Conservation (phyloP, 768 basidiomycete species). For the Rhodotorula taiwanensis region DNA sequence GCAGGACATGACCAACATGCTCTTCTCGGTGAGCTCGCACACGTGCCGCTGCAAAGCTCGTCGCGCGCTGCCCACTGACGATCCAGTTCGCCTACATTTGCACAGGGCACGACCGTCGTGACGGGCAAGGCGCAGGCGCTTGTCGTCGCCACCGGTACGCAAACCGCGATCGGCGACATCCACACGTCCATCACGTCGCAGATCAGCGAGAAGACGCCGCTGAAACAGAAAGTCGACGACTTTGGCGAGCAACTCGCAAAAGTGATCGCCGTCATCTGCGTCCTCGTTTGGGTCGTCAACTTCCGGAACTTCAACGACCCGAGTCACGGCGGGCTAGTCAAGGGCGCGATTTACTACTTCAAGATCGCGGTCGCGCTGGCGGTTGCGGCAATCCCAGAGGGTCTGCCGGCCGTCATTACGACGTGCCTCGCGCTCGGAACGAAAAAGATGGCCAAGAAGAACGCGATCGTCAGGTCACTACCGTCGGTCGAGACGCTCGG, state of each 20-base stretch:
- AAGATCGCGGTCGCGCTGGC: slow-evolving; percentile 98
- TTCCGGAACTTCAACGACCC: slow-evolving; percentile 94
- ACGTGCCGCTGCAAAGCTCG: slow-evolving; percentile 8
- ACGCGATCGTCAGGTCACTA: slow-evolving; percentile 91
- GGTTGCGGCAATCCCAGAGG: slow-evolving; percentile 98
- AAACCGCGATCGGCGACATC: slow-evolving; percentile 92
- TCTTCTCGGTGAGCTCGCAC: slow-evolving; percentile 85
- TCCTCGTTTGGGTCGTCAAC: slow-evolving; percentile 97
- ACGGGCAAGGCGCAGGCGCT: slow-evolving; percentile 83
- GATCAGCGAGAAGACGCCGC: slow-evolving; percentile 89
- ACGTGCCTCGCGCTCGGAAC: slow-evolving; percentile 93
- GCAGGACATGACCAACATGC: slow-evolving; percentile 95
- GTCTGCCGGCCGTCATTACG: slow-evolving; percentile 95
- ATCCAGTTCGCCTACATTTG: too few species aligned
- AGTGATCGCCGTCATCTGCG: slow-evolving; percentile 92
- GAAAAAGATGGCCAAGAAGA: slow-evolving; percentile 98
- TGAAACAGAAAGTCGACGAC: slow-evolving; percentile 95
- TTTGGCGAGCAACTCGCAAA: slow-evolving; percentile 97
- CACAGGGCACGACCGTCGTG: slow-evolving; percentile 87
- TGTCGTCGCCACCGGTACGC: slow-evolving; percentile 75
- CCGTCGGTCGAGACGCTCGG: slow-evolving; percentile 96
- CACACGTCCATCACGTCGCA: slow-evolving; percentile 92
- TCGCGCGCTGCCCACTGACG: neutral
- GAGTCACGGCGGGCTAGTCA: slow-evolving; percentile 77
- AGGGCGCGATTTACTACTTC: slow-evolving; percentile 96